Base-by-base conservation (phyloP, 2,329 filamentous ascomycete species). In the Aspergillus bombycis region DNA sequence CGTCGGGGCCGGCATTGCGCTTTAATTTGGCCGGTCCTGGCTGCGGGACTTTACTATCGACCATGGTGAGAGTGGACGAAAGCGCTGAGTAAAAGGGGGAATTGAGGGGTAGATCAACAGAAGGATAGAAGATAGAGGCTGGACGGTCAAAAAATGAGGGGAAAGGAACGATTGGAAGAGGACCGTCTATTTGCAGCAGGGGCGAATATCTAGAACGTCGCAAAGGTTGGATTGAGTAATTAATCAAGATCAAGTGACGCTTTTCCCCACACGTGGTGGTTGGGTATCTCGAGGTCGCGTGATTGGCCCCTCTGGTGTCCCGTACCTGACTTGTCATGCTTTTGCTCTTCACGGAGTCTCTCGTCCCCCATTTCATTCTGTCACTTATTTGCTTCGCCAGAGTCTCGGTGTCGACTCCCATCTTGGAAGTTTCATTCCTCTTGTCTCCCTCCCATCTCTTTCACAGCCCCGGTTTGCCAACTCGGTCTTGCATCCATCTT, bases 1-100 rank as follows among this genome's bases (percentile, higher is more conserved):
- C 94, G 78, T 97, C 93, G 38, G 96, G 89, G 16, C 93, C 93
- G 45, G 94, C 92, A 77, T 92, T 92, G 62, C 91, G 88, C 67
- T 88, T 89, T 68, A 98, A 83, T 72, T 91, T 93, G 64, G 94
- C 94, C 62, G 94, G 94, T 59, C 94, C 94, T 62, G 94, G 94
- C 82, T 94, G 92, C 63, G 95, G 94, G 70, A 97, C 87, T 68
- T 86, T 85, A 67, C 81, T 84, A 64, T 79, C 77, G 41, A 75
- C 74, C 78, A 81, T 80, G 57, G 62, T 71, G 70, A 62, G 4
- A 26, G 43, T 43, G 23, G 56, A 62, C 19, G 52, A 60, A 41
- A 32, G 57, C 53, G n/a, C 56, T 26, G 46, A 26, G 26, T 28
- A 34, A 26, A 57, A 16, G 60, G 28, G 38, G 28, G 9, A 7